Percentiles rank a stretch among this genome's conserved stretches.
Evolutionary conservation across 805 yeast genomes (phyloP).

Genomic region (Lipomyces anomalus): DNA sequence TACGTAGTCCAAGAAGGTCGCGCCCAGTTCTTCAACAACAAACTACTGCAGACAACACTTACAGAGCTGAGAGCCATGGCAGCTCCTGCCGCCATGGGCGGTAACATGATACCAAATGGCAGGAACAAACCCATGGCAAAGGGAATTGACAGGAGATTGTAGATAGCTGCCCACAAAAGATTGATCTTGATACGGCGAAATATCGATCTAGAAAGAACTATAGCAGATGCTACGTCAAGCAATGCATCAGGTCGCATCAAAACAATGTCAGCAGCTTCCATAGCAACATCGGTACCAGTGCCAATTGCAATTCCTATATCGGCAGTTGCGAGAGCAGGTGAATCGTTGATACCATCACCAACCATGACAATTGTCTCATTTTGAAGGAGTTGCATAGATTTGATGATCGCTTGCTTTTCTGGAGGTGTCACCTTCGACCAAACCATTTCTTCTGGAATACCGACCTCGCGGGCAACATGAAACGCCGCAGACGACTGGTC

Average conservation of each 20-base stretch:
- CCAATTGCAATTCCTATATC: conserved; percentile 88
- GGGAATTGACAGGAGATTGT: conserved; percentile 85
- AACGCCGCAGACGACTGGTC: conserved; percentile 62
- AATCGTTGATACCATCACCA: conserved; percentile 98
- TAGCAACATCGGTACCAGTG: conserved; percentile 91
- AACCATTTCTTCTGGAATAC: conserved; percentile 57
- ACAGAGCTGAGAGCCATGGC: conserved; percentile 93
- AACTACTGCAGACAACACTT: conserved; percentile 78
- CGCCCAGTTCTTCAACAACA: conserved; percentile 57
- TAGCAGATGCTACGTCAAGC: conserved; percentile 43
- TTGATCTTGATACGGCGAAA: conserved; percentile 74
- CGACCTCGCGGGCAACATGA: conserved; percentile 59
- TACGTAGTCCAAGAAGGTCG: conserved; percentile 24
- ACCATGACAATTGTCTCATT: conserved; percentile 63
- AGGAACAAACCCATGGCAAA: conserved; percentile 88
- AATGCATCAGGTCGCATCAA: conserved; percentile 42
- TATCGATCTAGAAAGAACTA: conserved; percentile 64
- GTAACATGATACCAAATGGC: conserved; percentile 66
- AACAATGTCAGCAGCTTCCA: conserved; percentile 94
- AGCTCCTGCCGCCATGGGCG: conserved; percentile 86
- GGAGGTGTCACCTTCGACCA: conserved; percentile 73
- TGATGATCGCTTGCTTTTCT: conserved; percentile 66
- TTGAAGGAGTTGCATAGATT: conserved; percentile 43
- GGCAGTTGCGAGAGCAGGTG: conserved; percentile 88
- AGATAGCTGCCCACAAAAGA: conserved; percentile 77